Conservation (phyloP, 305 asterid genomes). For the Fraxinus dipetala region DNA sequence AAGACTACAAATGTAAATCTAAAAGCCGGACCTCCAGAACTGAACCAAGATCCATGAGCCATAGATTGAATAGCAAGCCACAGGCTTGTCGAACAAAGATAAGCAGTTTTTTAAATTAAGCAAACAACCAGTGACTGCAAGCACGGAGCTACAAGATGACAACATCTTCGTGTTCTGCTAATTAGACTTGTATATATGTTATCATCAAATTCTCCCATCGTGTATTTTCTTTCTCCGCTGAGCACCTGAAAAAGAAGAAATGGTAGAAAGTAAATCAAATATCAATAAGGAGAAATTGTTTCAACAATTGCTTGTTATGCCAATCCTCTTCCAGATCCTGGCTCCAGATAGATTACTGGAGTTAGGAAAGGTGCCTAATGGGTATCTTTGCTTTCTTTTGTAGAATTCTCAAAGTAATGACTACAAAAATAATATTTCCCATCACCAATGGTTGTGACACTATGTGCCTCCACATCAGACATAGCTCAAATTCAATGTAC, state of each 20-base stretch:
- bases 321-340: background rate
- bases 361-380: background rate
- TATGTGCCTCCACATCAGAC: background rate
- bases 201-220: background rate
- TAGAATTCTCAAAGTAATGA: background rate
- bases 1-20: background rate
- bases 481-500: background rate
- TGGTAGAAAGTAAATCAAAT: background rate
- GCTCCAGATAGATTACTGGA: background rate
- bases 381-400: background rate
- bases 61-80: background rate
- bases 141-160: background rate
- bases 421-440: background rate
- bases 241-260: background rate
- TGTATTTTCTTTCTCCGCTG: background rate
- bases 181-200: background rate
- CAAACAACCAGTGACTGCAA: background rate
- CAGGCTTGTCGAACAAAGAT: background rate
- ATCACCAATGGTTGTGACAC: background rate
- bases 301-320: background rate
- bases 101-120: background rate
- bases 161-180: background rate
- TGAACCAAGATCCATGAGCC: background rate
- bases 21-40: background rate
- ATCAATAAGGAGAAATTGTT: conserved; percentile 27